These are phyloP conservation scores for Dichomitus squalens DNA, from an alignment of 1,284 basidiomycete genomes.

Conservation along the genomic window DNA sequence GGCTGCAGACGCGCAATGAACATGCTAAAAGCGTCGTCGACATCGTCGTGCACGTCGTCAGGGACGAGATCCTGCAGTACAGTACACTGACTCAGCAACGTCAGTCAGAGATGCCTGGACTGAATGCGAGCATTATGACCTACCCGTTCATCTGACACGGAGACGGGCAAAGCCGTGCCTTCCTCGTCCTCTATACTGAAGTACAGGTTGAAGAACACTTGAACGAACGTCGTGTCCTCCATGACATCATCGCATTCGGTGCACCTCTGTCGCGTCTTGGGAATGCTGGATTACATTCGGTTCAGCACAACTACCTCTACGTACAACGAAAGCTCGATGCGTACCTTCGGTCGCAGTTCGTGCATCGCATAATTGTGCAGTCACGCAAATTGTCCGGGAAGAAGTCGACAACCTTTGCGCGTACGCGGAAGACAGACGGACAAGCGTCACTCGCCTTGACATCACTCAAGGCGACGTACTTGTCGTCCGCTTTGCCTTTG, in stretches of 20 bases:
- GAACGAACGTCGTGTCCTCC: slow-evolving; percentile 48
- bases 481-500: background rate
- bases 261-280: slow-evolving; percentile 46
- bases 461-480: slow-evolving; percentile 40
- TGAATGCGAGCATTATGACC: slow-evolving; percentile 2
- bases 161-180: slow-evolving; percentile 43
- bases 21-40: slow-evolving; percentile 33
- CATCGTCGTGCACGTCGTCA: slow-evolving; percentile 43
- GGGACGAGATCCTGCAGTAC: slow-evolving; percentile 46
- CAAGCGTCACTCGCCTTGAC: slow-evolving; percentile 37
- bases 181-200: slow-evolving; percentile 53
- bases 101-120: background rate
- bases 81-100: slow-evolving; percentile 37
- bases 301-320: background rate
- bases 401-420: slow-evolving; percentile 57
- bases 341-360: slow-evolving; percentile 53
- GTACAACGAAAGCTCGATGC: slow-evolving; percentile 18
- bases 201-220: slow-evolving; percentile 49
- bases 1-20: slow-evolving; percentile 44
- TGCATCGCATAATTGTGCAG: slow-evolving; percentile 51
- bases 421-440: slow-evolving; percentile 45
- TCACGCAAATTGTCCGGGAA: slow-evolving; percentile 52
- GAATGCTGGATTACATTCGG: slow-evolving; percentile 40
- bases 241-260: slow-evolving; percentile 48
- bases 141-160: slow-evolving; percentile 39